A percentile compares a stretch with the other conserved stretches of the same genome.
phyloP scores from a whole-genome alignment of 1,284 basidiomycete species.

The Limonomyces culmigenus region DNA sequence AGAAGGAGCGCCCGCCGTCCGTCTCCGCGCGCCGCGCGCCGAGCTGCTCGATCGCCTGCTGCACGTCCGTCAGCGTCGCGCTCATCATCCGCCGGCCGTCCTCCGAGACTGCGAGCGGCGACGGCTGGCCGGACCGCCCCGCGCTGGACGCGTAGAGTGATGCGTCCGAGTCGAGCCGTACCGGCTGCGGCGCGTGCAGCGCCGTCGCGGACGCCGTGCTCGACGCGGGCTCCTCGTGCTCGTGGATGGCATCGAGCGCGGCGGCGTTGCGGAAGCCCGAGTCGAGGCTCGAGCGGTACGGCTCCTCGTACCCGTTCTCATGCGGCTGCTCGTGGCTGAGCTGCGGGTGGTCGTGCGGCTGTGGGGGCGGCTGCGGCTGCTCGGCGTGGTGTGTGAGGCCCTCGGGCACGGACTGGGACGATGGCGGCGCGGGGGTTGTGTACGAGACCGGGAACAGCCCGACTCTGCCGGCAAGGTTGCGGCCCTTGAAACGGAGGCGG shows the following conservation, averaged over 20 bases:
- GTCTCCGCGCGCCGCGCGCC: constrained; percentile 16
- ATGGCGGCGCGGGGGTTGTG: constrained; percentile 47
- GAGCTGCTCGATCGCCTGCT: constrained; percentile 71
- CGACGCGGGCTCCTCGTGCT: not conserved
- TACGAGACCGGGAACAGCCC: constrained; percentile 91
- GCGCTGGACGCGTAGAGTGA: no score
- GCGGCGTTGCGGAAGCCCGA: not conserved
- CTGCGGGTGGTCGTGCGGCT: not conserved
- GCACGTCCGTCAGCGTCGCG: constrained; percentile 75
- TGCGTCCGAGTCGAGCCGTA: no score
- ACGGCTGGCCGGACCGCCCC: no score
- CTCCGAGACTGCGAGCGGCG: not conserved
- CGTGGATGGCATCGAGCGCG: not conserved
- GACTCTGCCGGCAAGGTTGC: constrained; percentile 63
- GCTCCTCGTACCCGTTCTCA: no score
- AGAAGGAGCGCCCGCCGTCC: constrained; percentile 51
- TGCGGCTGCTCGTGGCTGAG: not conserved
- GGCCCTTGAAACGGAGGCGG: constrained; percentile 40
- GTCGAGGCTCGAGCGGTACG: constrained; percentile 4
- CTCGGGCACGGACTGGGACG: constrained; percentile 5
- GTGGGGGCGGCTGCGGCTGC: not conserved
- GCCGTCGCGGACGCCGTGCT: no score
- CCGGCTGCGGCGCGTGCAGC: no score
- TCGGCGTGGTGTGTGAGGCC: no score
- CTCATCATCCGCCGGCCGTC: constrained; percentile 50